phyloP scores from a whole-genome alignment of 2,329 filamentous ascomycete genomes.

The Aspergillus phoenicis region DNA sequence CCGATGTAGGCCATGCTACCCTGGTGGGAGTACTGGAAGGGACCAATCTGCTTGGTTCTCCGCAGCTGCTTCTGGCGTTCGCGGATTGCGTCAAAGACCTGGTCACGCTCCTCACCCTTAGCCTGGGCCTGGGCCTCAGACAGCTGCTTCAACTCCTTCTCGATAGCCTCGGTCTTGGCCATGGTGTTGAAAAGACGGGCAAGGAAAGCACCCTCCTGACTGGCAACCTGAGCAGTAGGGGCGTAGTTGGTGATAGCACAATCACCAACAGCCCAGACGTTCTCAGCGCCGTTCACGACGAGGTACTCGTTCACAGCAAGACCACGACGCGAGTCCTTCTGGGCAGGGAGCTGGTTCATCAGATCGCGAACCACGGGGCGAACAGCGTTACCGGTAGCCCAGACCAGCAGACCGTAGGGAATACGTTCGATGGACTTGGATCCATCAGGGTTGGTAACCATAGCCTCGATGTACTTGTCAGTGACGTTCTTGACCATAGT shows the following conservation, averaged over 20 bases:
- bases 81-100: slow-evolving; percentile 75
- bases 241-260: slow-evolving; percentile 97
- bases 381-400: slow-evolving; percentile 95
- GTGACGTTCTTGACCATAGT: slow-evolving; percentile 99
- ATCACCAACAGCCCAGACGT: slow-evolving; percentile 97
- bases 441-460: slow-evolving; percentile 78
- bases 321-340: slow-evolving; percentile 92
- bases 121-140: slow-evolving; percentile 67
- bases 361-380: slow-evolving; percentile 88
- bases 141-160: slow-evolving; percentile 72
- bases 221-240: slow-evolving; percentile 93
- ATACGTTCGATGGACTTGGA: slow-evolving; percentile 79
- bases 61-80: slow-evolving; percentile 81
- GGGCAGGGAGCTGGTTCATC: slow-evolving; percentile 87
- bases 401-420: slow-evolving; percentile 93
- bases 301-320: slow-evolving; percentile 98
- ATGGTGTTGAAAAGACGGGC: slow-evolving; percentile 98
- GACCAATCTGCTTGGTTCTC: slow-evolving; percentile 90
- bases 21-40: slow-evolving; percentile 98
- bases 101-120: slow-evolving; percentile 61
- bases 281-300: slow-evolving; percentile 93
- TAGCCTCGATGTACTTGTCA: slow-evolving; percentile 88
- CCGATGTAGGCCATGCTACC: slow-evolving; percentile 97
- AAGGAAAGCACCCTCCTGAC: slow-evolving; percentile 93
- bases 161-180: slow-evolving; percentile 87